Conservation (phyloP, 306 rosid genomes). For the Vigna hirtella region DNA sequence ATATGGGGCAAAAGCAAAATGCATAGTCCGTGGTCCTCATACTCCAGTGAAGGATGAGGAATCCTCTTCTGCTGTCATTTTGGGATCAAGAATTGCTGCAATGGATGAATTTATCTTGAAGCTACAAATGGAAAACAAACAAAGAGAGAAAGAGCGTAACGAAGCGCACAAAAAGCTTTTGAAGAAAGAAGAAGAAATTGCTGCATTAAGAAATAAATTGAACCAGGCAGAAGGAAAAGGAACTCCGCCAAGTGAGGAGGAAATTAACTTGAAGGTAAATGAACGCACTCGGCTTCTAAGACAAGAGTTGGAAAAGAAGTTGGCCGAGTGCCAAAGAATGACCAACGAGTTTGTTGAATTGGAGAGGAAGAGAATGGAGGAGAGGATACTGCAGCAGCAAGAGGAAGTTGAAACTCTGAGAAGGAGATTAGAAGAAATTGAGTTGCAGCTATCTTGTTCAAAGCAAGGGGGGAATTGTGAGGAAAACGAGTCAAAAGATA, state of each 20-base stretch:
- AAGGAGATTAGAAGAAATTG: conserved; percentile 86
- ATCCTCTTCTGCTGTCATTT: conserved; percentile 80
- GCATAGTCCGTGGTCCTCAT: conserved; percentile 92
- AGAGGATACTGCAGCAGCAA: conserved; percentile 83
- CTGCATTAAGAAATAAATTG: conserved; percentile 72
- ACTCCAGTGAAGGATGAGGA: conserved; percentile 86
- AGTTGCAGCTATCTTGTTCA: conserved; percentile 63
- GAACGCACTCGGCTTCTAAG: conserved; percentile 69
- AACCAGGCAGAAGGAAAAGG: conserved; percentile 58
- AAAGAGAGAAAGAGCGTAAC: conserved; percentile 77
- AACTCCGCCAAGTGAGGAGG: conserved; percentile 69
- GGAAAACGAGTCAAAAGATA: conserved; percentile 56
- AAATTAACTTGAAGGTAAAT: conserved; percentile 78
- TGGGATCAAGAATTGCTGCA: conserved; percentile 92
- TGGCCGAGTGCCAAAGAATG: conserved; percentile 92
- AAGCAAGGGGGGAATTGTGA: conserved; percentile 51
- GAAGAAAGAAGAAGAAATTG: conserved; percentile 88
- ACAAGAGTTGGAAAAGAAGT: conserved; percentile 81
- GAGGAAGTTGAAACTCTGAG: conserved; percentile 89
- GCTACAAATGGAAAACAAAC: conserved; percentile 90
- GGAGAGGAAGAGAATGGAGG: conserved; percentile 97
- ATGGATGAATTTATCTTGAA: conserved; percentile 93
- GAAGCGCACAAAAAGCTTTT: conserved; percentile 81
- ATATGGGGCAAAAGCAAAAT: conserved; percentile 98
- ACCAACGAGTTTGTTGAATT: conserved; percentile 85